phyloP scores from a whole-genome alignment of 495 filamentous ascomycete species.

The Penicillium nucicola region DNA sequence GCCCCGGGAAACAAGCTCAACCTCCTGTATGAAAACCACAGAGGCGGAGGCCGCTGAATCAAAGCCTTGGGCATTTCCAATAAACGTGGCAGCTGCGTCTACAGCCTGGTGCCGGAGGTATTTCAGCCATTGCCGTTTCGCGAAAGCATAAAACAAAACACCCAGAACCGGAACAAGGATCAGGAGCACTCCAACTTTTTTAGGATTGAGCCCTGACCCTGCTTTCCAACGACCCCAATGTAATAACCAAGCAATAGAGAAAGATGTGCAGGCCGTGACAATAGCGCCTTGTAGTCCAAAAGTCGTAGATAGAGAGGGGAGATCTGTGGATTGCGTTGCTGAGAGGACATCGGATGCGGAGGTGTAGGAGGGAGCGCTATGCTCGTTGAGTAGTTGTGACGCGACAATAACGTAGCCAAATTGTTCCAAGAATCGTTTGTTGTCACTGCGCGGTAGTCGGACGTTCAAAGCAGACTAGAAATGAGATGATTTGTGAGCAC shows the following conservation, averaged over 20 bases:
- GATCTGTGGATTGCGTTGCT: slow-evolving; percentile 29
- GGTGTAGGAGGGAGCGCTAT: slow-evolving; percentile 47
- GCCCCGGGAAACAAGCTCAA: slow-evolving; percentile 90
- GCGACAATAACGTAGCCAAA: slow-evolving; percentile 95
- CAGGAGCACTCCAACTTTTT: slow-evolving; percentile 56
- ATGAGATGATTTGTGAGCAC: slow-evolving; percentile 13
- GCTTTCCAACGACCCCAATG: slow-evolving; percentile 56
- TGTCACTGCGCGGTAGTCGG: slow-evolving; percentile 76
- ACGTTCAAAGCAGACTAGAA: slow-evolving; percentile 57
- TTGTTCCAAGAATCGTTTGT: slow-evolving; percentile 85
- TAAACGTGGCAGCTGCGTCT: slow-evolving; percentile 67
- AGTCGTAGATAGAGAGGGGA: slow-evolving; percentile 41
- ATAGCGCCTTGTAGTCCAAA: slow-evolving; percentile 49
- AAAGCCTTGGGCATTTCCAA: slow-evolving; percentile 75
- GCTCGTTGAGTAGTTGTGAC: slow-evolving; percentile 81
- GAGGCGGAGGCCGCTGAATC: slow-evolving; percentile 77
- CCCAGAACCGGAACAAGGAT: slow-evolving; percentile 52
- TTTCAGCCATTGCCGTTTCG: slow-evolving; percentile 80
- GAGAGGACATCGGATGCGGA: slow-evolving; percentile 41
- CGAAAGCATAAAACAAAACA: slow-evolving; percentile 64
- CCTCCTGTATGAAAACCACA: slow-evolving; percentile 88
- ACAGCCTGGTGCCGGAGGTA: slow-evolving; percentile 77
- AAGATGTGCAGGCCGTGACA: slow-evolving; percentile 54
- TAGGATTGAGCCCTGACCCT: slow-evolving; percentile 31
- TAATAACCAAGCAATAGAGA: slow-evolving; percentile 69